Percentiles rank a stretch among this genome's conserved stretches.
Evolutionary conservation across 2,329 filamentous ascomycete species (phyloP).

Genomic region (Penicillium verrucosum): DNA sequence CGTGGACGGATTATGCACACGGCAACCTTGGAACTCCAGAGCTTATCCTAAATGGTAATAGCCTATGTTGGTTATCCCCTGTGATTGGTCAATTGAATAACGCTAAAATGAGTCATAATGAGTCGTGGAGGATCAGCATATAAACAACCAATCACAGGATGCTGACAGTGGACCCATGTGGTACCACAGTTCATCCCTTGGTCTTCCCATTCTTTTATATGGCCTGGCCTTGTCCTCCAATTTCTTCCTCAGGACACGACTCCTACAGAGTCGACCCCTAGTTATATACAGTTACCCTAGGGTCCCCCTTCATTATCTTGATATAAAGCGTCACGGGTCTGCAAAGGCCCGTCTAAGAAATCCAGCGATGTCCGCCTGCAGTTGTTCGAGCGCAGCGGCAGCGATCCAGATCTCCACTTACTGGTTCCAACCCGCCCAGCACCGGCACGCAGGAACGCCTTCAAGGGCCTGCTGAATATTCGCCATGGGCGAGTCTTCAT

Average conservation of each 20-base stretch:
- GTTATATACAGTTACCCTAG: background rate
- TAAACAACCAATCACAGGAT: conserved; percentile 9
- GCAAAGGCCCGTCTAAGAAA: conserved; percentile 26
- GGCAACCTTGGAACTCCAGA: background rate
- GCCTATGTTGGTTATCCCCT: background rate
- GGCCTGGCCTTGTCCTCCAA: background rate
- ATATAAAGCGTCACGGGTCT: conserved; percentile 21
- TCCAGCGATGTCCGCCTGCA: conserved; percentile 25
- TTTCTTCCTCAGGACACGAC: conserved; percentile 24
- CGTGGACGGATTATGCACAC: no score
- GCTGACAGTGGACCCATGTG: background rate
- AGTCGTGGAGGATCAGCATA: conserved; percentile 11
- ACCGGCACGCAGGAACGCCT: conserved; percentile 14
- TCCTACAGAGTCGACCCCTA: conserved; percentile 15
- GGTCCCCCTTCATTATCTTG: background rate
- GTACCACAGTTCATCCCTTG: conserved; percentile 2
- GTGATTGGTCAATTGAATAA: conserved; percentile 9
- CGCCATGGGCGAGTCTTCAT: conserved; percentile 16
- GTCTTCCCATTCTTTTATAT: conserved; percentile 13
- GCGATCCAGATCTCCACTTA: conserved; percentile 8
- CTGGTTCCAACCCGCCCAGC: conserved; percentile 19
- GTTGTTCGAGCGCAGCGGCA: conserved; percentile 19
- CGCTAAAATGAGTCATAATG: conserved; percentile 30
- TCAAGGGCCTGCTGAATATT: conserved; percentile 17
- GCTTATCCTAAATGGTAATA: background rate